Evolutionary conservation across 2,329 filamentous ascomycete species (phyloP).

Genomic region (Colletotrichum gloeosporioides): DNA sequence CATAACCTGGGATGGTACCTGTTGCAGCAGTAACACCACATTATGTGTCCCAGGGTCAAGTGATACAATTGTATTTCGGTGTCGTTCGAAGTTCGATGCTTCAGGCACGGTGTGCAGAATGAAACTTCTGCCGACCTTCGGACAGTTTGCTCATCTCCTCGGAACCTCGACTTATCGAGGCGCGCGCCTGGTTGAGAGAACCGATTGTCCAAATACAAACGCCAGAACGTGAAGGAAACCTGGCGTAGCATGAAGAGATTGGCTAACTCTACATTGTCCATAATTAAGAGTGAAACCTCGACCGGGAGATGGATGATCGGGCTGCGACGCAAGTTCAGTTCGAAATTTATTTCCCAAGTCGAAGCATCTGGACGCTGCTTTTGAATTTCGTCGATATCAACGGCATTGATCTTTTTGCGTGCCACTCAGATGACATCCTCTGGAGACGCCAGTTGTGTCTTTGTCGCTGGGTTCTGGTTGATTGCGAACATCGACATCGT

Average conservation of each 20-base stretch:
- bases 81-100: accelerated
- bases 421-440: accelerated
- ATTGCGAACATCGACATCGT: background rate
- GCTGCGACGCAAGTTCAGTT: background rate
- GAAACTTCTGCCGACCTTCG: background rate
- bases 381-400: background rate
- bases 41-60: background rate
- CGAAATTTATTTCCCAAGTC: background rate
- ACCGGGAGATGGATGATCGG: background rate
- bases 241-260: background rate
- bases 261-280: background rate
- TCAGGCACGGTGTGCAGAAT: background rate
- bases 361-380: background rate
- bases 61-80: background rate
- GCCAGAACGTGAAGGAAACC: background rate
- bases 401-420: accelerated
- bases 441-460: accelerated
- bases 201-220: background rate
- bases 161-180: background rate
- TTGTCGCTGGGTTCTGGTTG: background rate
- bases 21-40: background rate
- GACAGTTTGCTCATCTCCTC: background rate
- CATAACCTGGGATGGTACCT: background rate
- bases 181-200: background rate
- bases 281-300: background rate